These are phyloP conservation scores for Plantago ovata DNA, from an alignment of 257 asterid species.

Conservation along the genomic window DNA sequence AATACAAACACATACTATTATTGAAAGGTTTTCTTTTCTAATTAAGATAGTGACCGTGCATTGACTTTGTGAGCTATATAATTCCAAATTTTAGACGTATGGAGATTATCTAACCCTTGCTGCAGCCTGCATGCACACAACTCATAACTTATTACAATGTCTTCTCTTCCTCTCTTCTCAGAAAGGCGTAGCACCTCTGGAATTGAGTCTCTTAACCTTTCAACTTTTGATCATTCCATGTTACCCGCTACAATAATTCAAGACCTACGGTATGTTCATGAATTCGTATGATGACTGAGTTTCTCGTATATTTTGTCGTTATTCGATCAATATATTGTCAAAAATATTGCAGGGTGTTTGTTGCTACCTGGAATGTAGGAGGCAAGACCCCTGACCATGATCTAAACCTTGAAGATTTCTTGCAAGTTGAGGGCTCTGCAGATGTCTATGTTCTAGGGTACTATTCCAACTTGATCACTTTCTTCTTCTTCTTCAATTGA, in stretches of 20 bases:
- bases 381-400: conserved; percentile 73
- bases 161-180: conserved; percentile 31
- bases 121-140: not conserved
- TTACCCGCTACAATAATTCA: conserved; percentile 43
- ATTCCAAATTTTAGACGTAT: conserved; percentile 1
- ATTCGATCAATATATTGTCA: not conserved
- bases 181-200: conserved; percentile 52
- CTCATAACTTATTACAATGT: not conserved
- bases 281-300: not conserved
- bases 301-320: not conserved
- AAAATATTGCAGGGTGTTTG: conserved; percentile 56
- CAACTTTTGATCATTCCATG: conserved; percentile 45
- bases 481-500: not conserved
- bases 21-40: not conserved
- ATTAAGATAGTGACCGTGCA: conserved; percentile 15
- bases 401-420: conserved; percentile 80
- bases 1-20: not conserved
- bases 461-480: not conserved
- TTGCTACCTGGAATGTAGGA: conserved; percentile 93
- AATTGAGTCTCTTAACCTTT: conserved; percentile 56
- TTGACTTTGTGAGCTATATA: conserved; percentile 15
- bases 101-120: conserved; percentile 8
- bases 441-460: conserved; percentile 92
- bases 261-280: conserved; percentile 50
- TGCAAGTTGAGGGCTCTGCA: conserved; percentile 84